Conservation (phyloP, 2,329 filamentous ascomycete genomes). For the Trichophyton benhamiae region DNA sequence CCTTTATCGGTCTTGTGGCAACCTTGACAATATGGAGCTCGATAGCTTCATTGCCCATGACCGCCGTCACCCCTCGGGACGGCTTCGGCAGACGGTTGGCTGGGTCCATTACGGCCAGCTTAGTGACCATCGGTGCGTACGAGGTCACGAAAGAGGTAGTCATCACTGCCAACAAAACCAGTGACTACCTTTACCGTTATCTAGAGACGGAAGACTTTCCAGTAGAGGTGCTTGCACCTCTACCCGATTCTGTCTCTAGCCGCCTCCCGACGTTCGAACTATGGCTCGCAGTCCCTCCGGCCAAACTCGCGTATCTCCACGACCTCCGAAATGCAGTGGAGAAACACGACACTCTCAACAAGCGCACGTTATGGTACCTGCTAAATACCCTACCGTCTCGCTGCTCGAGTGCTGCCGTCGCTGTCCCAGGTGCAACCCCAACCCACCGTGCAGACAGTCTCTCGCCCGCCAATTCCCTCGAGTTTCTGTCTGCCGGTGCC, state of each 20-base stretch:
- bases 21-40: slow-evolving; percentile 18
- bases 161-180: not conserved
- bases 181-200: not conserved
- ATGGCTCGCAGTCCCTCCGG: not conserved
- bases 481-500: not conserved
- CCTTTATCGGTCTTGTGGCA: slow-evolving; percentile 15
- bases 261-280: not conserved
- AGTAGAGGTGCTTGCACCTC: not conserved
- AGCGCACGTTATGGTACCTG: not conserved
- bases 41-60: slow-evolving; percentile 15
- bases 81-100: slow-evolving; percentile 8
- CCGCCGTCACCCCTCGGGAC: slow-evolving; percentile 15
- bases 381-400: not conserved
- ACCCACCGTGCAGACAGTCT: not conserved
- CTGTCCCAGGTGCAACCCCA: not conserved
- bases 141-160: not conserved
- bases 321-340: not conserved
- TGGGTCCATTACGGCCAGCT: not conserved
- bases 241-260: not conserved
- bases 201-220: not conserved
- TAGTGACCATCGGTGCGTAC: not conserved
- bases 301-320: not conserved
- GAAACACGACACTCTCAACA: not conserved
- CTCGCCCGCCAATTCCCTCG: not conserved
- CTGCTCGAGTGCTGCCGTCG: not conserved